Evolutionary conservation across 2,329 filamentous ascomycete species (phyloP).

Genomic region (Fusarium equiseti): DNA sequence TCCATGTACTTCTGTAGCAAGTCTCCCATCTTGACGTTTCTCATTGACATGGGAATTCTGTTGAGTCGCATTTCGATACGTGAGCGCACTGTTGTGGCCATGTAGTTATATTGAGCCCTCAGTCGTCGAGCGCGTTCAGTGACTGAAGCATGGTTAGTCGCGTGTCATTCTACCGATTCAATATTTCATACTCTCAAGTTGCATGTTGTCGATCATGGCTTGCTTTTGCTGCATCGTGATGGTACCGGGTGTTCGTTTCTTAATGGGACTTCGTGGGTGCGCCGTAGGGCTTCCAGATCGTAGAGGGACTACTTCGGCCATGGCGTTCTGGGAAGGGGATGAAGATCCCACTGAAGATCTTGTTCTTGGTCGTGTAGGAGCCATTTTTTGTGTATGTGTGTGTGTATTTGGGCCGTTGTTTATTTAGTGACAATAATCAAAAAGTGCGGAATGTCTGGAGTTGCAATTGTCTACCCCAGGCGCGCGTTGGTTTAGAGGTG

Average conservation of each 20-base stretch:
- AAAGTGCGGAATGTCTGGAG: constrained; percentile 21
- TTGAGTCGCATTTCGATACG: constrained; percentile 95
- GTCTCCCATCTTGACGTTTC: constrained; percentile 85
- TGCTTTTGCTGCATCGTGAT: constrained; percentile 83
- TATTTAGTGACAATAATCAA: constrained; percentile 20
- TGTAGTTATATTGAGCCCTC: constrained; percentile 87
- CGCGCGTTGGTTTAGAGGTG: constrained; percentile 43
- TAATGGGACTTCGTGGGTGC: constrained; percentile 68
- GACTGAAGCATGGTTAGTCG: constrained; percentile 64
- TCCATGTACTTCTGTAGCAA: constrained; percentile 69
- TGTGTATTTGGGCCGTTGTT: constrained; percentile 25
- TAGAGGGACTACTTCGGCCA: constrained; percentile 42
- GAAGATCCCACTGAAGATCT: constrained; percentile 44
- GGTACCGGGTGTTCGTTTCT: constrained; percentile 67
- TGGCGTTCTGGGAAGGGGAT: constrained; percentile 37
- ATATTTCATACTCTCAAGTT: constrained; percentile 79
- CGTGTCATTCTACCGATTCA: constrained; percentile 20
- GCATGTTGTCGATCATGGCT: constrained; percentile 87
- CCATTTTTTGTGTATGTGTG: constrained; percentile 56
- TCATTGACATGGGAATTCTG: constrained; percentile 83
- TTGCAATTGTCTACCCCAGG: constrained; percentile 38
- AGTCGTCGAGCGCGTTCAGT: constrained; percentile 89
- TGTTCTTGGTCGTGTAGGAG: constrained; percentile 58
- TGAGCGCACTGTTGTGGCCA: constrained; percentile 85
- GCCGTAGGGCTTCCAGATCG: constrained; percentile 53